Conservation (phyloP, 1,284 basidiomycete species). For the Exobasidium rhododendri region DNA sequence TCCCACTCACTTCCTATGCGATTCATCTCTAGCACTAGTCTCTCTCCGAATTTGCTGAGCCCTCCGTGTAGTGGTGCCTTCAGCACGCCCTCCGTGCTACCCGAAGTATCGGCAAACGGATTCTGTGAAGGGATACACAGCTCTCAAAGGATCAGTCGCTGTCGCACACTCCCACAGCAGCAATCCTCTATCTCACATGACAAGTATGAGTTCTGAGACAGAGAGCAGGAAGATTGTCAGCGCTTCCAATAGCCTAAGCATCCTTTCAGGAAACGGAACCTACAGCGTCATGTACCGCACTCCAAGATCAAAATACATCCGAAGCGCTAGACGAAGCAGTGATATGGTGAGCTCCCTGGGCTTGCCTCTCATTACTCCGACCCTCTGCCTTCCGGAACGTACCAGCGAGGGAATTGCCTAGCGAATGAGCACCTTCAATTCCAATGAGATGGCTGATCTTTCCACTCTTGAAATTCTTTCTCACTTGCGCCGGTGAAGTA, state of each 20-base stretch:
- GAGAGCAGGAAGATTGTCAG: background rate
- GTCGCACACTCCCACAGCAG: no score
- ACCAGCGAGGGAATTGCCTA: constrained; percentile 20
- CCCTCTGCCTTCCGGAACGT: no score
- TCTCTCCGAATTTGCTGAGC: constrained; percentile 19
- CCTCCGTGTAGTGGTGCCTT: constrained; percentile 21
- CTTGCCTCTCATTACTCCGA: no score
- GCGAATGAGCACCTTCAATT: constrained; percentile 22
- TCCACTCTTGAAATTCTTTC: constrained; percentile 49
- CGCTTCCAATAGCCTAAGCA: background rate
- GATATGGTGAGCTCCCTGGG: no score
- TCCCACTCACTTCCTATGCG: constrained; percentile 15
- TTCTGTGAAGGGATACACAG: constrained; percentile 8
- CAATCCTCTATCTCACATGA: constrained; percentile 5
- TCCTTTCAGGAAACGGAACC: no score
- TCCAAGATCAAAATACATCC: constrained; percentile 20
- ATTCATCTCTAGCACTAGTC: constrained; percentile 26
- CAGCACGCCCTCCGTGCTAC: constrained; percentile 8
- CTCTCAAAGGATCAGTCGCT: background rate
- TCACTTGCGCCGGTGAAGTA: constrained; percentile 9
- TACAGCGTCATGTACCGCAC: constrained; percentile 26
- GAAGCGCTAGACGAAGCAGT: constrained; percentile 11
- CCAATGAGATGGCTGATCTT: constrained; percentile 63
- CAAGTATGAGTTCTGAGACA: constrained; percentile 24
- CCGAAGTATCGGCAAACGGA: constrained; percentile 26